Base-by-base conservation (phyloP, 345 rosid species). In the Iberis pinnata region DNA sequence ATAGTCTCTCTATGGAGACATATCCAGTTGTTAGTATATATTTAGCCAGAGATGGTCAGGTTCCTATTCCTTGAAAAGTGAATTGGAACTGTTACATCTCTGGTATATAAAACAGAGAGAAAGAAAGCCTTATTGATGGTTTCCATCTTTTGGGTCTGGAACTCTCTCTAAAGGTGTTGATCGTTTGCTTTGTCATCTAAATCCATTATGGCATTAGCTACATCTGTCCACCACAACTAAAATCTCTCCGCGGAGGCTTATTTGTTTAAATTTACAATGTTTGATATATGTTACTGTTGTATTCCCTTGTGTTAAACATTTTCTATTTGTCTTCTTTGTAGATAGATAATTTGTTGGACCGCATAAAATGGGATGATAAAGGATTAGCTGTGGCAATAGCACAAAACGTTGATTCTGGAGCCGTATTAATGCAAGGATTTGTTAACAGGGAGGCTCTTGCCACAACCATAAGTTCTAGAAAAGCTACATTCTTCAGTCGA, bases 381-480 rank as follows among this genome's bases (percentile, higher is more conserved):
- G 97, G 98, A 44, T 76, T 92, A 68, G 98, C 93, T 1, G 95
- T 88, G 75, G 93, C 84, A 45, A 85, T 92, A 39, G 98, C 95
- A 27, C 98, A 88, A 67, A 88, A 88, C 64, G 81, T 92, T 38
- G 93, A 88, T 69, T 78, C 93, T 0, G 96, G 96, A 64, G 88
- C 96, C 0, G 56, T 92, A 68, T 69, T 85, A 70, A 92, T 92
- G 93, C 98, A 92, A 81, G 98, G 93, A 20, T 92, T 92, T 75
- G 80, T 65, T 35, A 83, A 88, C 70, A 75, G 80, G 58, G 95
- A 82, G 51, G 95, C 95, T 18, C 69, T 85, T 16, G 80, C 93
- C 20, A 63, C 72, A 36, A 81, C 97, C 17, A 72, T 85, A 33
- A 73, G 78, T 56, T 80, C 86, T 27, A 68, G 68, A 15, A 92